Base-by-base conservation (phyloP, 345 rosid species). In the Geranium rotundifolium region DNA sequence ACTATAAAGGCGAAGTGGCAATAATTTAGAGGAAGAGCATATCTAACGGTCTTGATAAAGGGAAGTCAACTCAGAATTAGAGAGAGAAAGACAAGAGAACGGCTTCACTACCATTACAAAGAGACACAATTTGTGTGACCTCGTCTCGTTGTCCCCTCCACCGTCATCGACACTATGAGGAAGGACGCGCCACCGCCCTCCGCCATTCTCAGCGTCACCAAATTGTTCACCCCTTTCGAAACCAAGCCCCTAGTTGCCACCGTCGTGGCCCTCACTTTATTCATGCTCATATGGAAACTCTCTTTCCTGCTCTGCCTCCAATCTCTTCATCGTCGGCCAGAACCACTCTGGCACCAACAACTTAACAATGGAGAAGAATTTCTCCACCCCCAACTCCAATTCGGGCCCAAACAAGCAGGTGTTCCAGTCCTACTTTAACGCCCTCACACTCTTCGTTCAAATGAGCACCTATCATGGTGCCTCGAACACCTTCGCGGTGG, bases 391-490 rank as follows among this genome's bases (percentile, higher is more conserved):
- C 59, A 16, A 19, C 27, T 23, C 27, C 8, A 57, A 8, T 9
- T 7, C 59, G 20, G 30, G 7, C 30, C 30, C 60, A 15, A 17
- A 57, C 60, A 57, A 86, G 63, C 87, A 93, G 34, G 56, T 76
- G 50, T 88, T 90, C 74, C 73, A 74, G 49, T 57, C 97, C n/a
- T 81, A 81, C 63, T 95, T 93, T 17, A 82, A 72, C 78, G 93
- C 91, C n/a, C 95, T 93, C 15, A 87, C 90, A 58, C 84, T 83
- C 6, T 90, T 90, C 63, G 90, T 90, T 59, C 78, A 66, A 19
- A 90, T 90, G 91, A 95, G 97, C n/a, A 84, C 88, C 4, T 90
- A 90, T 83, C 82, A 93, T 17, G 97, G 95, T 16, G 95, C 93
- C 5, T 80, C 83, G 0, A 58, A 66, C 15, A 88, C 95, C 6